Evolutionary conservation across 2,329 filamentous ascomycete species (phyloP).

Genomic region (Colletotrichum sp.): DNA sequence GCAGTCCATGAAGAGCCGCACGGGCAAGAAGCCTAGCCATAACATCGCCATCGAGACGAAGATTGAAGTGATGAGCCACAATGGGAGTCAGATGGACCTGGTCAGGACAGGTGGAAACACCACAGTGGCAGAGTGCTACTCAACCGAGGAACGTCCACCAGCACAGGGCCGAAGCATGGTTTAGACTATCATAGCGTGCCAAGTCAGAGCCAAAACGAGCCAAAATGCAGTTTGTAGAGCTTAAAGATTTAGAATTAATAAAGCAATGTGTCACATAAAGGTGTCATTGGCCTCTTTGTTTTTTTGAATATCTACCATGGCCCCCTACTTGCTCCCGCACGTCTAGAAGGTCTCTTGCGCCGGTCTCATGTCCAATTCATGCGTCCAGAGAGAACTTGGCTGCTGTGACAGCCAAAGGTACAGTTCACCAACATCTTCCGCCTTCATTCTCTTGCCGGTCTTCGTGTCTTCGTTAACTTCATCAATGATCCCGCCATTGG

Average conservation of each 20-base stretch:
- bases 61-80: background rate
- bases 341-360: slow-evolving; percentile 19
- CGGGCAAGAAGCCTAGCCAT: background rate
- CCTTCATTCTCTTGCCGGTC: slow-evolving; percentile 60
- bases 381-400: slow-evolving; percentile 20
- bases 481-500: slow-evolving; percentile 59
- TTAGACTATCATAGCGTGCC: accelerated
- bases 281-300: background rate
- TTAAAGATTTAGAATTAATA: background rate
- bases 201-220: background rate
- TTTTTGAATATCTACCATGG: background rate
- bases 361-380: slow-evolving; percentile 20
- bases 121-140: background rate
- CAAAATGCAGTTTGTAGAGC: background rate
- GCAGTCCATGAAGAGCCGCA: background rate
- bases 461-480: slow-evolving; percentile 51
- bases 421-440: slow-evolving; percentile 61
- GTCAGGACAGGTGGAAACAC: background rate
- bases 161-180: background rate
- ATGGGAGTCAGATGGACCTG: background rate
- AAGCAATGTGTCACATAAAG: background rate
- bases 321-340: background rate
- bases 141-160: background rate
- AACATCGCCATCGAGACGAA: background rate
- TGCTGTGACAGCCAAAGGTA: slow-evolving; percentile 49